Percentiles rank a stretch among this genome's conserved stretches.
Conservation (phyloP, 345 rosid species). For the Draba incana region DNA sequence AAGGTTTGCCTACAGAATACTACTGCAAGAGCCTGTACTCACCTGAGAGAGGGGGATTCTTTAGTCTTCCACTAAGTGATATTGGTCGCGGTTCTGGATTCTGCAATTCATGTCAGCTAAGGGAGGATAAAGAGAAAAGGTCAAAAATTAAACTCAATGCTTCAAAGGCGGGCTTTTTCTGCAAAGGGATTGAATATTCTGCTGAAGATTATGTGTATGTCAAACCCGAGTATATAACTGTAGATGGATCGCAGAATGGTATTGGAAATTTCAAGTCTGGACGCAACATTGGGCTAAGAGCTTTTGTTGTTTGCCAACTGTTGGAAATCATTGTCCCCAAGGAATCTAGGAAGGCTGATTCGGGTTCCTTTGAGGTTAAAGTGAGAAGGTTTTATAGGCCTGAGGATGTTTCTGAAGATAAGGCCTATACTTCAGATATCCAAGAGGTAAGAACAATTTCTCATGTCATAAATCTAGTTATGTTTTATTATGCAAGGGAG, state of each 20-base stretch:
- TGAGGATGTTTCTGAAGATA: slow-evolving; percentile 68
- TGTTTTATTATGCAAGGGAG: background rate
- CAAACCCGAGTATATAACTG: slow-evolving; percentile 45
- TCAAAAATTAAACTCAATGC: slow-evolving; percentile 43
- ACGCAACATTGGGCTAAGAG: slow-evolving; percentile 63
- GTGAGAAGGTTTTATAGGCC: slow-evolving; percentile 64
- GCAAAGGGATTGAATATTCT: slow-evolving; percentile 47
- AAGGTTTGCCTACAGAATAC: slow-evolving; percentile 54
- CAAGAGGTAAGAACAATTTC: slow-evolving; percentile 50
- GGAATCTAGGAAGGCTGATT: slow-evolving; percentile 37
- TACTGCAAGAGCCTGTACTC: slow-evolving; percentile 64
- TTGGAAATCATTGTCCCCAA: slow-evolving; percentile 50
- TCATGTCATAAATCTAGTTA: slow-evolving; percentile 15
- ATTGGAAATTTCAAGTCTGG: slow-evolving; percentile 55
- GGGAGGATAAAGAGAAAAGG: slow-evolving; percentile 42
- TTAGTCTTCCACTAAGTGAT: slow-evolving; percentile 49
- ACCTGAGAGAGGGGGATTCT: slow-evolving; percentile 73
- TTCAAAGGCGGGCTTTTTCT: slow-evolving; percentile 42
- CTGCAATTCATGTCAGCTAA: slow-evolving; percentile 55
- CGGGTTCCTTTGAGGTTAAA: slow-evolving; percentile 47
- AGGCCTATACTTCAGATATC: slow-evolving; percentile 63
- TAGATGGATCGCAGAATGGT: slow-evolving; percentile 29
- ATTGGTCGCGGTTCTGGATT: slow-evolving; percentile 56
- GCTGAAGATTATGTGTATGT: slow-evolving; percentile 60
- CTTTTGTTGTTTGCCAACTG: slow-evolving; percentile 67